Conservation (phyloP, 2,329 filamentous ascomycete genomes). For the Beauveria sp. region DNA sequence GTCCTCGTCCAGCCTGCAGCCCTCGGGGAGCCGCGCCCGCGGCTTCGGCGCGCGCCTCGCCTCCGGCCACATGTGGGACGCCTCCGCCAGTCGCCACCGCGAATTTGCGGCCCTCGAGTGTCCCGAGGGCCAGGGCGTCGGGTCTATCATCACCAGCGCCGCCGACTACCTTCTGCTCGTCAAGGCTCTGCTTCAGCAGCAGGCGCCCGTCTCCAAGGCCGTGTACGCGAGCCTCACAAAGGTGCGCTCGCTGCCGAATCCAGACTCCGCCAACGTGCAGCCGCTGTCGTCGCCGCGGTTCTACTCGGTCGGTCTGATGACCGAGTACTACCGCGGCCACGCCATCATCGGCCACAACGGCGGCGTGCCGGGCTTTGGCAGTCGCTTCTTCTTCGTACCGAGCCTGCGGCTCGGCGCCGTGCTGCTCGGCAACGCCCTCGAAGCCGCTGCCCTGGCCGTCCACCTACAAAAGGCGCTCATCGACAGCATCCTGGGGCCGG, state of each 20-base stretch:
- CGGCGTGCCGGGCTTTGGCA: slow-evolving; percentile 7
- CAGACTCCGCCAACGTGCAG: background rate
- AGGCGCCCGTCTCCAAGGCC: background rate
- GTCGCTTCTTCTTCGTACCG: slow-evolving; percentile 6
- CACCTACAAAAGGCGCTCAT: background rate
- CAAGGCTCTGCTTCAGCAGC: background rate
- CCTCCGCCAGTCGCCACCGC: background rate
- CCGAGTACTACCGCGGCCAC: slow-evolving; percentile 9
- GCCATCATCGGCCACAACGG: slow-evolving; percentile 7
- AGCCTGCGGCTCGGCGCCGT: slow-evolving; percentile 4
- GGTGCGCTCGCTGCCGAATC: background rate
- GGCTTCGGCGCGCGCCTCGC: background rate
- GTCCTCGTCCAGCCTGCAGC: slow-evolving; percentile 2
- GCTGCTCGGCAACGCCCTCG: slow-evolving; percentile 6
- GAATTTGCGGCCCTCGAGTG: slow-evolving; percentile 1
- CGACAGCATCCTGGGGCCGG: background rate
- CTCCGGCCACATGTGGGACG: slow-evolving; percentile 6
- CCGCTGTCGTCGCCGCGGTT: slow-evolving; percentile 5
- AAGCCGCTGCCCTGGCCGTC: background rate
- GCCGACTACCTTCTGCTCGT: slow-evolving; percentile 5
- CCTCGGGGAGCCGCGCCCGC: background rate
- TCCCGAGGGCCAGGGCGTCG: slow-evolving; percentile 5
- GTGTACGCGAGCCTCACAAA: background rate
- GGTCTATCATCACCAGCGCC: slow-evolving; percentile 8
- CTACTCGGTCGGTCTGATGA: slow-evolving; percentile 3